These are phyloP conservation scores for Cronartium quercuum DNA, from an alignment of 1,284 basidiomycete genomes.

Conservation along the genomic window DNA sequence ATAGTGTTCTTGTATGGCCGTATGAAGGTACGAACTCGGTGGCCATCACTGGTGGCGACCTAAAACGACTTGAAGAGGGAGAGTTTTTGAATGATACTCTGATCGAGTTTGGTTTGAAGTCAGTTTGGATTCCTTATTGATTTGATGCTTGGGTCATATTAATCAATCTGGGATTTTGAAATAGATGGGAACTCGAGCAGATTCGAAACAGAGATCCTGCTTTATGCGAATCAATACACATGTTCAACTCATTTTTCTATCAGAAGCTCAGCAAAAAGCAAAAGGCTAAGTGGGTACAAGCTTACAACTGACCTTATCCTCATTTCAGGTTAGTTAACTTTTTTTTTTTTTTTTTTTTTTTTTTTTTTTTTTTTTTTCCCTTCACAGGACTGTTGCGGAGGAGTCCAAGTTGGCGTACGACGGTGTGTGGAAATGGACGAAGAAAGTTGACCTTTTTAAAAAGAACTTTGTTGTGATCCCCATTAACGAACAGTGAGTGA, in stretches of 20 bases:
- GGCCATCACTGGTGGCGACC: constrained; percentile 57
- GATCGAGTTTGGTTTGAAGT: constrained; percentile 92
- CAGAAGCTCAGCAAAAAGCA: constrained; percentile 68
- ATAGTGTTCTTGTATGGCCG: constrained; percentile 42
- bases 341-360: constrained; percentile 32
- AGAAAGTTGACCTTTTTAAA: constrained; percentile 64
- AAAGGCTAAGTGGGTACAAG: constrained; percentile 54
- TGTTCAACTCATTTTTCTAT: constrained; percentile 98
- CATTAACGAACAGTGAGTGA: constrained; percentile 82
- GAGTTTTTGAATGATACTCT: constrained; percentile 93
- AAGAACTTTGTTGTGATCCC: constrained; percentile 91
- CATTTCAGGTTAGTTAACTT: background rate
- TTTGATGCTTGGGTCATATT: constrained; percentile 21
- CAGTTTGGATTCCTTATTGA: constrained; percentile 46
- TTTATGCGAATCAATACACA: constrained; percentile 67
- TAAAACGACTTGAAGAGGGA: constrained; percentile 63
- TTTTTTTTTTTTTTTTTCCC: constrained; percentile 18
- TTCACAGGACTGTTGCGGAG: constrained; percentile 13
- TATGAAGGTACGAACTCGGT: constrained; percentile 38
- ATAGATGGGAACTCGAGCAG: constrained; percentile 51
- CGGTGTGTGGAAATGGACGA: constrained; percentile 89
- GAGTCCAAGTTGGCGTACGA: constrained; percentile 59
- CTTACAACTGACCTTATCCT: background rate
- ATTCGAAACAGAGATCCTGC: constrained; percentile 53
- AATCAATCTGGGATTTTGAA: constrained; percentile 61